Conservation (phyloP, 306 rosid genomes). For the Sicyos baderoa region DNA sequence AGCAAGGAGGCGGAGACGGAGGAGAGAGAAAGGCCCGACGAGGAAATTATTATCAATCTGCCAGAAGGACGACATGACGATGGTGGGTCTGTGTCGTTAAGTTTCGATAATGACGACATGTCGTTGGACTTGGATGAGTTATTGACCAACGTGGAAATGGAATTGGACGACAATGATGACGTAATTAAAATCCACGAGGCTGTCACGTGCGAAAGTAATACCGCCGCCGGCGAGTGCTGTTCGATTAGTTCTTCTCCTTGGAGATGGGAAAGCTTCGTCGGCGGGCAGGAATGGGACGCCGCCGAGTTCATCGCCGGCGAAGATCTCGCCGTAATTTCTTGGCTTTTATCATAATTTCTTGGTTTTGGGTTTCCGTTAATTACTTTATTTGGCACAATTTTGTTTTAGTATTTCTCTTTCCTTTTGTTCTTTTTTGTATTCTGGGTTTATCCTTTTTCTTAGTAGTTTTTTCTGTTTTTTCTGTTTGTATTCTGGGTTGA, state of each 20-base stretch:
- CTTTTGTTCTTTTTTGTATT: neutral
- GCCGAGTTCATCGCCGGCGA: conserved; percentile 26
- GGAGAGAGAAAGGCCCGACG: conserved; percentile 6
- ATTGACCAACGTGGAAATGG: conserved; percentile 10
- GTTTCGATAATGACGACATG: conserved; percentile 21
- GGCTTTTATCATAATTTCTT: neutral
- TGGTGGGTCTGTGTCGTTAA: conserved; percentile 15
- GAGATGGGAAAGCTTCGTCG: conserved; percentile 13
- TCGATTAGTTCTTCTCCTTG: neutral
- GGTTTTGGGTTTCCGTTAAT: neutral
- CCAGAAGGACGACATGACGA: conserved; percentile 15
- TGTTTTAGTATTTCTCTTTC: neutral
- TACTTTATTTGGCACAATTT: neutral
- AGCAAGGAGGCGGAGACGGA: neutral
- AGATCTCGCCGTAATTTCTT: neutral
- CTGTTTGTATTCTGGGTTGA: too few species aligned
- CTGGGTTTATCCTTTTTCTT: too few species aligned
- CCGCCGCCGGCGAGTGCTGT: neutral
- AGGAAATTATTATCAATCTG: neutral
- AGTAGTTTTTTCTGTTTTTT: neutral
- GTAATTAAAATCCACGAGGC: neutral
- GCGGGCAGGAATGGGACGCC: neutral
- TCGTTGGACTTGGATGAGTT: conserved; percentile 12
- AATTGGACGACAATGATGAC: conserved; percentile 17
- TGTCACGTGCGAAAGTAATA: neutral